These are phyloP conservation scores for Globisporangium carolinianum DNA, from an alignment of 352 stramenopile genomes.

Conservation along the genomic window DNA sequence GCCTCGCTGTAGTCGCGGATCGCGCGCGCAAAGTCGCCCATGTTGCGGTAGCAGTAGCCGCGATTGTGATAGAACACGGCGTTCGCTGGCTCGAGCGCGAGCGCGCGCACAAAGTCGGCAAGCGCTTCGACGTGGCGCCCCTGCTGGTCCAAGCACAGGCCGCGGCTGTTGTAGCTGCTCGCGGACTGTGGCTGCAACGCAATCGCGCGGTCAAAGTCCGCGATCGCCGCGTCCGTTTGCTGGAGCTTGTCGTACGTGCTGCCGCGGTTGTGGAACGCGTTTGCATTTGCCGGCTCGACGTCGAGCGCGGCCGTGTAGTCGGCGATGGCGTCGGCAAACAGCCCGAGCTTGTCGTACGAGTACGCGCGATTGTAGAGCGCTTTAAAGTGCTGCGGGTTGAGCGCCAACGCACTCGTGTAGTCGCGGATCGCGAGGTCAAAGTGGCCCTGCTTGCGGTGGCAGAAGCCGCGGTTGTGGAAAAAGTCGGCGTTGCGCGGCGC, in stretches of 20 bases:
- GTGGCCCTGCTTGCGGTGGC: slow-evolving; percentile 73
- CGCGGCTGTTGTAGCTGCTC: slow-evolving; percentile 79
- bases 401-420: slow-evolving; percentile 65
- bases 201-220: slow-evolving; percentile 66
- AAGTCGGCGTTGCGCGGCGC: slow-evolving; percentile 71
- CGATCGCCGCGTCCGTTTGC: slow-evolving; percentile 41
- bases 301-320: slow-evolving; percentile 74
- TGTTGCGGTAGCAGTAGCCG: slow-evolving; percentile 78
- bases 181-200: slow-evolving; percentile 44
- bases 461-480: slow-evolving; percentile 83
- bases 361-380: slow-evolving; percentile 87
- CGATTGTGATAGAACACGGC: slow-evolving; percentile 83
- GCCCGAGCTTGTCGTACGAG: slow-evolving; percentile 76
- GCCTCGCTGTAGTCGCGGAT: slow-evolving; percentile 64
- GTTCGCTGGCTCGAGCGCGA: slow-evolving; percentile 64
- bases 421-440: slow-evolving; percentile 74
- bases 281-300: slow-evolving; percentile 67
- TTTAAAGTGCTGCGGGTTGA: slow-evolving; percentile 81
- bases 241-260: slow-evolving; percentile 80
- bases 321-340: slow-evolving; percentile 49
- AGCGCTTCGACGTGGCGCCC: slow-evolving; percentile 54
- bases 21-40: slow-evolving; percentile 62
- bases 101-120: slow-evolving; percentile 59
- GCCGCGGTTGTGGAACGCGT: slow-evolving; percentile 79
- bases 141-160: slow-evolving; percentile 70